These are phyloP conservation scores for Scheffersomyces illinoinensis DNA, from an alignment of 1,139 yeast species.

Conservation along the genomic window DNA sequence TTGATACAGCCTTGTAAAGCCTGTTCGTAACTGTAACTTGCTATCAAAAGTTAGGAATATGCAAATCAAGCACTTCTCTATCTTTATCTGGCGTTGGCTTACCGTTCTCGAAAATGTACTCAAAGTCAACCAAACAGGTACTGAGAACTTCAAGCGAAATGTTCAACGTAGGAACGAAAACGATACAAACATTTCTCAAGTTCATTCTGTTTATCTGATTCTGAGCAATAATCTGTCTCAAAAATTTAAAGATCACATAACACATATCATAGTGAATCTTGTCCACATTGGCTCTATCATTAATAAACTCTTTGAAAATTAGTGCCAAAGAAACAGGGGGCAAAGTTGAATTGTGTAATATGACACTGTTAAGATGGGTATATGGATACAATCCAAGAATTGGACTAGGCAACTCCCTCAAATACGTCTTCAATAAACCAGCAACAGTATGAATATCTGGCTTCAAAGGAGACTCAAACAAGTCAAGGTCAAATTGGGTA, in stretches of 20 bases:
- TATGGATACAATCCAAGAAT: slow-evolving; percentile 57
- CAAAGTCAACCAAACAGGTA: slow-evolving; percentile 64
- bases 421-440: slow-evolving; percentile 71
- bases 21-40: not conserved
- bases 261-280: slow-evolving; percentile 59
- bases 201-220: slow-evolving; percentile 80
- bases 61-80: slow-evolving; percentile 42
- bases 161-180: slow-evolving; percentile 81
- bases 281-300: slow-evolving; percentile 25
- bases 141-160: slow-evolving; percentile 66
- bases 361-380: slow-evolving; percentile 30
- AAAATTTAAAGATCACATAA: slow-evolving; percentile 64
- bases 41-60: slow-evolving; percentile 40
- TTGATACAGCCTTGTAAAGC: not conserved
- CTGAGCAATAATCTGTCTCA: slow-evolving; percentile 65
- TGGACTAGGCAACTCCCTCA: slow-evolving; percentile 68
- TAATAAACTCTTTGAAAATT: slow-evolving; percentile 32
- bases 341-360: slow-evolving; percentile 14
- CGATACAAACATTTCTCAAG: slow-evolving; percentile 73
- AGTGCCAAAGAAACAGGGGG: slow-evolving; percentile 26
- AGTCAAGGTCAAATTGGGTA: slow-evolving; percentile 64
- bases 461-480: slow-evolving; percentile 42
- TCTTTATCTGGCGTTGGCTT: slow-evolving; percentile 40
- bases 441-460: slow-evolving; percentile 78
- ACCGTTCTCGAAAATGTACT: slow-evolving; percentile 59